These are phyloP conservation scores for Fraxinus dipetala DNA, from an alignment of 305 asterid genomes.

Conservation along the genomic window DNA sequence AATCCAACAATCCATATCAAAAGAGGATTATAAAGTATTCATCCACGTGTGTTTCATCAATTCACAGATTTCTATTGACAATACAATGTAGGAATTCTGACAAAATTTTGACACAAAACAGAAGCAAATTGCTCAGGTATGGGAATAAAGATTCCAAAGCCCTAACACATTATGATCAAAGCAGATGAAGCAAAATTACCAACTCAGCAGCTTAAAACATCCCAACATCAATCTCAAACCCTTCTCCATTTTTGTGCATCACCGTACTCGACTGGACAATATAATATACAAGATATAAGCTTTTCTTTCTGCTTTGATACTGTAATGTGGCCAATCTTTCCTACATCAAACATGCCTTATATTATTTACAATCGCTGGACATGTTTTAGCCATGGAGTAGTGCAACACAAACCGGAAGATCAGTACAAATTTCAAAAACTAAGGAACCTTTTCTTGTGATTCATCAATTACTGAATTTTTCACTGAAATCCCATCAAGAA, in stretches of 20 bases:
- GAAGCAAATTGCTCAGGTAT: conserved; percentile 16
- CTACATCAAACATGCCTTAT: conserved; percentile 5
- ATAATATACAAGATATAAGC: not conserved
- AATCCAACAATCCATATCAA: not conserved
- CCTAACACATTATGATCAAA: not conserved
- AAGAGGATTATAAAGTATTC: not conserved
- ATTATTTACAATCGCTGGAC: conserved; percentile 36
- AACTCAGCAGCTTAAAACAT: not conserved
- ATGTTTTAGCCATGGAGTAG: not conserved
- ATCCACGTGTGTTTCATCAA: not conserved
- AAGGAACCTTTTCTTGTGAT: conserved; percentile 55
- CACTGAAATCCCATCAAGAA: conserved; percentile 71
- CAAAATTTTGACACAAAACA: conserved; percentile 25
- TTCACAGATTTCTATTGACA: conserved; percentile 12
- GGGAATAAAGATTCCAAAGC: not conserved
- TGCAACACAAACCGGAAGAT: not conserved
- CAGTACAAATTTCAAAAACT: conserved; percentile 7
- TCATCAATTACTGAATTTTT: conserved; percentile 71
- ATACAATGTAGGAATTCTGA: not conserved
- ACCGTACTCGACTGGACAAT: not conserved
- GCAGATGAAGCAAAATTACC: conserved; percentile 1
- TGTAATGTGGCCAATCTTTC: not conserved
- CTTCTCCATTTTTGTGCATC: conserved; percentile 13
- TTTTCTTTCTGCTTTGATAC: not conserved
- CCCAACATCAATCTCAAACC: conserved; percentile 6